Evolutionary conservation across 78 protist species (phyloP).

Genomic region (Chrysochromulina parva): DNA sequence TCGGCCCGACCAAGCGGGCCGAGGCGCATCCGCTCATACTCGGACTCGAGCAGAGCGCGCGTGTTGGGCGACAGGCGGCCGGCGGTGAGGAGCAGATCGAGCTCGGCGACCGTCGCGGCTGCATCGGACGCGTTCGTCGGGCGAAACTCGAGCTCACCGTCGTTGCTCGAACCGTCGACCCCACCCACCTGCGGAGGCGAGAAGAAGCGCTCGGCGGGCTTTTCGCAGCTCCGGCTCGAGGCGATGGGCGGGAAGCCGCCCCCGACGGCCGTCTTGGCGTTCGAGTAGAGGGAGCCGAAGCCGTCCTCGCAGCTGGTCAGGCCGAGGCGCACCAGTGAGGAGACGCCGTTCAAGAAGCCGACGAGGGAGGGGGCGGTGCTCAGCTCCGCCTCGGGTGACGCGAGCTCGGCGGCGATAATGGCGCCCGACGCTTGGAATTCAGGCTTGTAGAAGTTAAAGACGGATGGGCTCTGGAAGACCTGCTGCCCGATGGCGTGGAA

Average conservation of each 20-base stretch:
- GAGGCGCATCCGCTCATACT: no score
- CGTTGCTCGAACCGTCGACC: no score
- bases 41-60: background rate
- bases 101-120: background rate
- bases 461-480: background rate
- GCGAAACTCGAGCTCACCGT: no score
- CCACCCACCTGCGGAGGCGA: no score
- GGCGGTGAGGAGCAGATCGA: background rate
- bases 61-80: background rate
- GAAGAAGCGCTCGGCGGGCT: no score
- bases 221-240: no score
- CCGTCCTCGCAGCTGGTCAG: background rate
- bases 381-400: slow-evolving; percentile 26
- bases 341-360: background rate
- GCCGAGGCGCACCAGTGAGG: background rate
- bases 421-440: background rate
- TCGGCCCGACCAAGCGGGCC: no score
- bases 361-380: background rate
- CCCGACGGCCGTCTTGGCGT: no score
- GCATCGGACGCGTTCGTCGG: background rate
- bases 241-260: no score
- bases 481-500: background rate
- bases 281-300: background rate
- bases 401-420: background rate
- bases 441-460: slow-evolving; percentile 21